Base-by-base conservation (phyloP, 805 yeast species). In the Teunomyces aglyptinius region DNA sequence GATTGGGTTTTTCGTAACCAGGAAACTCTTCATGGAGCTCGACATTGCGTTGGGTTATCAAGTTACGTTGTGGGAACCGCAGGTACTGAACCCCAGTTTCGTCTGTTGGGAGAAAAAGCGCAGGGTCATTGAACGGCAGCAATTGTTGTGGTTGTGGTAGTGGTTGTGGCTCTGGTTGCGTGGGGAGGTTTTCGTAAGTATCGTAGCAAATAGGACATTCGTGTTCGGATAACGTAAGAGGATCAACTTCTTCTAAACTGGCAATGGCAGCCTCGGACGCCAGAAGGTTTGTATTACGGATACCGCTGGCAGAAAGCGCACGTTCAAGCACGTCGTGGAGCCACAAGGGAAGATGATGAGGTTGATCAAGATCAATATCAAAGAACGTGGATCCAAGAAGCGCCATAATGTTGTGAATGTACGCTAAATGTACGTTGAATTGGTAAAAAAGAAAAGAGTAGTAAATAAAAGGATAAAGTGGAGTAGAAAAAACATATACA, bases 151-250 rank as follows among this genome's bases (percentile, higher is more conserved):
- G 18, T 5, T 13, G 10, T 8, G 16, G 10, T n/a, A 5, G 20
- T 5, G 34, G 12, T 5, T 11, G 13, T 13, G 35, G 43, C 11
- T n/a, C 6, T n/a, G 34, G 22, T 16, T 18, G 6, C 2, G 15
- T 10, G 24, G 15, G 19, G 7, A 8, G 16, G 27, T 8, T 15
- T 29, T 59, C 68, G 45, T 67, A 70, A 6, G 58, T 44, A 15
- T 71, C 76, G 50, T 68, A 71, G 55, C 76, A 71, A 15, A 71
- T 71, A 2, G 76, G 73, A 48, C 76, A 71, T 5, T 62, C 65
- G 20, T 49, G 52, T 16, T 56, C 54, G 4, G 50, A 51, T 33
- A 62, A 32, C 2, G 41, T 46, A 5, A 43, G 50, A 10, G 48
- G 11, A 18, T 56, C 62, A 11, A 66, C 62, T 12, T 51, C 59